Percentiles rank a stretch among this genome's conserved stretches.
These are phyloP conservation scores for Penicillium arizonense DNA, from an alignment of 495 filamentous ascomycete genomes.

Conservation along the genomic window DNA sequence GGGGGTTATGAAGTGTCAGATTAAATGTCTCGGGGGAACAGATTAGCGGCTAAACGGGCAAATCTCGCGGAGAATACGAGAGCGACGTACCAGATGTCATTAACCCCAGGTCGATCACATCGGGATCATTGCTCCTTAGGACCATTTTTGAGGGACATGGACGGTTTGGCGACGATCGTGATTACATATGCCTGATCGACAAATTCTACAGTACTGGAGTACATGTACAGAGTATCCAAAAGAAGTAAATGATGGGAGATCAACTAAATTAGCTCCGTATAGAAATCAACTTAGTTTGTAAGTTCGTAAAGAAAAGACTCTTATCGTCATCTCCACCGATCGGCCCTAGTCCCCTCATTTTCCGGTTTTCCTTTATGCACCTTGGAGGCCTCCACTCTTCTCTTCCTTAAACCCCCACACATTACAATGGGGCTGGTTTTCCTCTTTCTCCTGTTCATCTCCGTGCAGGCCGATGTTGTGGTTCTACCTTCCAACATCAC, in stretches of 20 bases:
- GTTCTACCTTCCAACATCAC: slow-evolving; percentile 37
- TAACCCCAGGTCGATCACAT: background rate
- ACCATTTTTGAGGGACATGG: too few species aligned
- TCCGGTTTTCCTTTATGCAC: slow-evolving; percentile 19
- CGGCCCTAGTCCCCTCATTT: slow-evolving; percentile 24
- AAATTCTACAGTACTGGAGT: too few species aligned
- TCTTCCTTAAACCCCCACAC: slow-evolving; percentile 32
- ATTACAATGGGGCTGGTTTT: slow-evolving; percentile 24
- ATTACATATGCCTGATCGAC: too few species aligned
- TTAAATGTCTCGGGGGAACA: background rate
- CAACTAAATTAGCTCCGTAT: background rate
- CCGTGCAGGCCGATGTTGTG: slow-evolving; percentile 20
- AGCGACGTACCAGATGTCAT: background rate
- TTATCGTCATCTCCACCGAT: slow-evolving; percentile 18
- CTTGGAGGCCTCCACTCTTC: slow-evolving; percentile 10
- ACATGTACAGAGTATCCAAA: too few species aligned
- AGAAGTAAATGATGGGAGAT: background rate
- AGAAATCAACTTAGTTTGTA: background rate
- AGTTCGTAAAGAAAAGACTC: background rate
- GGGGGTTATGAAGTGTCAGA: background rate
- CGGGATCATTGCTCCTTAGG: too few species aligned
- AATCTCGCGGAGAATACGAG: background rate
- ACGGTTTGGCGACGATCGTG: too few species aligned
- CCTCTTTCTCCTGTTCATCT: slow-evolving; percentile 13
- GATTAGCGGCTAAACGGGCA: background rate